Conservation (phyloP, 2,329 filamentous ascomycete genomes). For the Paecilomyces fulvus region DNA sequence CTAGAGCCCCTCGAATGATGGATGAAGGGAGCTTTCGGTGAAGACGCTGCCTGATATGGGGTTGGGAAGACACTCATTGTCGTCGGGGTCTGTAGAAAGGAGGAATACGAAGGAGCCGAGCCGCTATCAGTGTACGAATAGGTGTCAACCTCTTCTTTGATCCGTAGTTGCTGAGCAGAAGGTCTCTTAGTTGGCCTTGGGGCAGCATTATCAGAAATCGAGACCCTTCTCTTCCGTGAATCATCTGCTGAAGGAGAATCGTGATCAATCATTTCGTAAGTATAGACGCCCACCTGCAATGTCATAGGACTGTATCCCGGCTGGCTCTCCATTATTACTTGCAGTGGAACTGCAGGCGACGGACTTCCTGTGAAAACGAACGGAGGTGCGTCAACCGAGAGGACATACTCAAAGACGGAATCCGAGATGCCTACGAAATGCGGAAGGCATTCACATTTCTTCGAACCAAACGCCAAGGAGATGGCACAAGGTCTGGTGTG, state of each 20-base stretch:
- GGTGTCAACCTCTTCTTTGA: slow-evolving; percentile 43
- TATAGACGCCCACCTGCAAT: slow-evolving; percentile 53
- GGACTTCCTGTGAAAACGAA: slow-evolving; percentile 50
- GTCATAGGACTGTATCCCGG: slow-evolving; percentile 43
- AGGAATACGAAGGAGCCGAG: slow-evolving; percentile 40
- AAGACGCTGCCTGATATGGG: slow-evolving; percentile 27
- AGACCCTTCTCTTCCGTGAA: slow-evolving; percentile 51
- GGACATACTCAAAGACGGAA: slow-evolving; percentile 59
- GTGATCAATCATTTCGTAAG: slow-evolving; percentile 45
- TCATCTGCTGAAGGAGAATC: slow-evolving; percentile 31
- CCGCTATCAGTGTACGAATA: slow-evolving; percentile 47
- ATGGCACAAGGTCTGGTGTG: slow-evolving; percentile 45
- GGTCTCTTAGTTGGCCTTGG: slow-evolving; percentile 42
- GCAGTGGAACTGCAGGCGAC: slow-evolving; percentile 50
- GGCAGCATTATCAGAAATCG: slow-evolving; percentile 40
- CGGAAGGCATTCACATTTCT: slow-evolving; percentile 60
- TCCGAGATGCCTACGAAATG: slow-evolving; percentile 51
- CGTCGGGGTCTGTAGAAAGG: slow-evolving; percentile 43
- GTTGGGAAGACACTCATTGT: slow-evolving; percentile 32
- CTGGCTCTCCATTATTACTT: slow-evolving; percentile 52
- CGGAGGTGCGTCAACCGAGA: slow-evolving; percentile 64
- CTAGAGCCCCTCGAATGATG: slow-evolving; percentile 35
- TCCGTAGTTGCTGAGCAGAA: slow-evolving; percentile 39
- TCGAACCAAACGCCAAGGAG: slow-evolving; percentile 70
- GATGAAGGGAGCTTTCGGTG: slow-evolving; percentile 33